Evolutionary conservation across 2,329 filamentous ascomycete genomes (phyloP).

Genomic region (Penicillium sp.): DNA sequence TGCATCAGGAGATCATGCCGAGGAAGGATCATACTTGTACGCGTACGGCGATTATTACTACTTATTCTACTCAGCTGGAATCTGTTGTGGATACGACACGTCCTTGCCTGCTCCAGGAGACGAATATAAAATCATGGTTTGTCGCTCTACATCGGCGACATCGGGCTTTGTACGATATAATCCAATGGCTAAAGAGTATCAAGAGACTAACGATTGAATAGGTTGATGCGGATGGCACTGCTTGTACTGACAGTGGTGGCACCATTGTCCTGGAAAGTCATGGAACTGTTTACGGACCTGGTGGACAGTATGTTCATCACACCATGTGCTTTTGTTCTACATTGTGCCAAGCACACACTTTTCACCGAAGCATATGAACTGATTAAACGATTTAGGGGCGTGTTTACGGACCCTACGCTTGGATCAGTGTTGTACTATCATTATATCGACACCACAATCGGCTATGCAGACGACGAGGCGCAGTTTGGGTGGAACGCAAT

Average conservation of each 20-base stretch:
- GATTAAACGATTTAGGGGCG: slow-evolving; percentile 21
- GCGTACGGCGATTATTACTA: slow-evolving; percentile 58
- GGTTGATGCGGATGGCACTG: slow-evolving; percentile 51
- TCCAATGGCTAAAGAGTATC: background rate
- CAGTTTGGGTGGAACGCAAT: slow-evolving; percentile 47
- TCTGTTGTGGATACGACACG: slow-evolving; percentile 58
- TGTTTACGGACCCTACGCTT: slow-evolving; percentile 29
- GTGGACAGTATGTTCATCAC: slow-evolving; percentile 55
- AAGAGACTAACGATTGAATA: slow-evolving; percentile 9
- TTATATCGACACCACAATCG: slow-evolving; percentile 54
- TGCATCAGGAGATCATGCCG: slow-evolving; percentile 47
- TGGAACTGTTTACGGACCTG: slow-evolving; percentile 60
- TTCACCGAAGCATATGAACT: background rate
- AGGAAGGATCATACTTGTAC: slow-evolving; percentile 57
- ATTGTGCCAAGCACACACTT: too few relatives aligned
- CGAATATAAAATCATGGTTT: slow-evolving; percentile 66
- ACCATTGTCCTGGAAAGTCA: slow-evolving; percentile 60
- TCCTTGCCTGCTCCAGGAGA: slow-evolving; percentile 50
- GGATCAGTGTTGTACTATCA: slow-evolving; percentile 62
- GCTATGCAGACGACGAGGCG: slow-evolving; percentile 47
- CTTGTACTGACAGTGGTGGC: slow-evolving; percentile 56
- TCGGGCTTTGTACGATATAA: slow-evolving; percentile 48
- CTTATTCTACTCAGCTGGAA: slow-evolving; percentile 59
- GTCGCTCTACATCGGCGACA: slow-evolving; percentile 51
- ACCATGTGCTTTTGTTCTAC: background rate